Evolutionary conservation across 2,329 filamentous ascomycete genomes (phyloP).

Genomic region (Nemania sp.): DNA sequence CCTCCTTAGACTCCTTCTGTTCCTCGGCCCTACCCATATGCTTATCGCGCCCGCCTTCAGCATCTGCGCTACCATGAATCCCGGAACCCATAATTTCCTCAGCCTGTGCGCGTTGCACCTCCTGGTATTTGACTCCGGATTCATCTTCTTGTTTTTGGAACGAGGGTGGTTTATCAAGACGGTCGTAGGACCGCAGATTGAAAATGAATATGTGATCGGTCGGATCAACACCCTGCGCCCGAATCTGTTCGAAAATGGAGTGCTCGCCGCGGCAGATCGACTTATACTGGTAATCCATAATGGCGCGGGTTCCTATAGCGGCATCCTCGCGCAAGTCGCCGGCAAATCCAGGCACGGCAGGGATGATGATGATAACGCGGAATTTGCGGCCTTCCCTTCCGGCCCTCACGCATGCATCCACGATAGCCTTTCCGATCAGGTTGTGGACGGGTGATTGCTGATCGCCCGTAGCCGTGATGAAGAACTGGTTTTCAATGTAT

Average conservation of each 20-base stretch:
- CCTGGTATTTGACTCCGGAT: slow-evolving; percentile 81
- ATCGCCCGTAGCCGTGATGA: slow-evolving; percentile 93
- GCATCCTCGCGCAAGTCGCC: slow-evolving; percentile 85
- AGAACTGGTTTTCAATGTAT: slow-evolving; percentile 99
- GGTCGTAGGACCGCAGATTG: slow-evolving; percentile 90
- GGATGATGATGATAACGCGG: slow-evolving; percentile 86
- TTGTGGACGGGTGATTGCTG: slow-evolving; percentile 86
- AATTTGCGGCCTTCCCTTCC: slow-evolving; percentile 86
- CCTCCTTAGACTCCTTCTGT: slow-evolving; percentile 42
- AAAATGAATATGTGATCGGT: slow-evolving; percentile 86
- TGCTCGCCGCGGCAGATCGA: slow-evolving; percentile 90
- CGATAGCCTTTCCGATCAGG: slow-evolving; percentile 83
- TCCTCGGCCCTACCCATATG: slow-evolving; percentile 53
- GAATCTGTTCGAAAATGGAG: slow-evolving; percentile 83
- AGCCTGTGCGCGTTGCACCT: slow-evolving; percentile 85
- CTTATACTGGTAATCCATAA: slow-evolving; percentile 99
- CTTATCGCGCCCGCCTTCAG: slow-evolving; percentile 51
- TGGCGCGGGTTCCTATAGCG: slow-evolving; percentile 84
- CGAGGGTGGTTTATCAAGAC: slow-evolving; percentile 79
- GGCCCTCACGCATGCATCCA: slow-evolving; percentile 84
- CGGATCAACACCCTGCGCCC: slow-evolving; percentile 75
- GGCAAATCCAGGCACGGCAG: slow-evolving; percentile 90
- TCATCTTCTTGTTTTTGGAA: slow-evolving; percentile 77
- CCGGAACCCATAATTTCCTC: slow-evolving; percentile 83
- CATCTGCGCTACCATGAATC: slow-evolving; percentile 63